Base-by-base conservation (phyloP, 306 rosid genomes). In the Senna siamea region DNA sequence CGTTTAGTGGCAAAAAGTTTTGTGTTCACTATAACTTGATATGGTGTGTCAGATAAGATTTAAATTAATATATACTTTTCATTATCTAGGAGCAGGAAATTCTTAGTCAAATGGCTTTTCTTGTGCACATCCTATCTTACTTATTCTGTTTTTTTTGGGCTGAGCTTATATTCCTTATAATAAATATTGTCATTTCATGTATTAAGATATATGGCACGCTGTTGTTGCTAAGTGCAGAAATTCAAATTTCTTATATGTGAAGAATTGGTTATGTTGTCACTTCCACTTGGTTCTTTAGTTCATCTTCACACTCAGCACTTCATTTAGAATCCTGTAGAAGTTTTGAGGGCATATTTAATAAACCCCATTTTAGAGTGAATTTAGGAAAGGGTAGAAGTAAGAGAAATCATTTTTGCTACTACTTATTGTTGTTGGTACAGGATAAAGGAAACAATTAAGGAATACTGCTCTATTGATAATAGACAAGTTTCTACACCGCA, bases 181-280 rank as follows among this genome's bases (percentile, higher is more conserved):
- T 26, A 1, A 26, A 26, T 26, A 10, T n/a, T n/a, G n/a, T 63
- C 32, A 10, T 44, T 59, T 72, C 56, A 53, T 7, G 17, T 82
- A 62, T 14, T 71, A n/a, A 12, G 15, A 32, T 18, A 52, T 41
- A 50, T 48, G 37, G 61, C 61, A 26, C 12, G 66, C 15, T 12
- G 22, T 66, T 47, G 14, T 20, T 65, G 14, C 17, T 44, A 47
- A 38, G 38, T 38, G 46, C 22, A 41, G 62, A 44, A 14, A 50
- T 53, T 38, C 41, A 28, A 41, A 56, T 46, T 18, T 69, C 43
- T 32, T 28, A 7, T 62, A 34, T 10, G 28, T 23, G 13, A 41
- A 35, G 72, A 74, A 53, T 64, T 14, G 13, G 22, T 73, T 68
- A 34, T 57, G 19, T 20, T 59, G 69, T 34, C 41, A 72, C 47